Conservation (phyloP, 176 grass and related monocot genomes). For the Aegilops longissima region DNA sequence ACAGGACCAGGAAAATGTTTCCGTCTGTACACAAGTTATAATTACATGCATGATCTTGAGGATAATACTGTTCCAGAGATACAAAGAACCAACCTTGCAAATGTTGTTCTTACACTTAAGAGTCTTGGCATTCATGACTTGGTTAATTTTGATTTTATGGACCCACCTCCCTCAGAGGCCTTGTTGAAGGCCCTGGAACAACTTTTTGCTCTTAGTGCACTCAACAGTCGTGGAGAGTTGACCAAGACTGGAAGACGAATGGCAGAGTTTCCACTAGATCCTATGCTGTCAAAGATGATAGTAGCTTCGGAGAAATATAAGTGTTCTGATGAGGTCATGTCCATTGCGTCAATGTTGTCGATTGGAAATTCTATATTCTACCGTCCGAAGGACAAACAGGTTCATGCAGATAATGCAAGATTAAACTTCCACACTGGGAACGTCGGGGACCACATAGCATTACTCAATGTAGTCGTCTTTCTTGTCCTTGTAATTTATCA, state of each 20-base stretch:
- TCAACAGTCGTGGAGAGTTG: conserved; percentile 84
- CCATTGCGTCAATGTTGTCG: conserved; percentile 79
- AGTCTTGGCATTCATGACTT: conserved; percentile 92
- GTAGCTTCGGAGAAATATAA: conserved; percentile 88
- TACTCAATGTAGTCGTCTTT: conserved; percentile 66
- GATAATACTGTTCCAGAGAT: conserved; percentile 92
- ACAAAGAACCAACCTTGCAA: conserved; percentile 89
- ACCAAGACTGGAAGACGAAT: conserved; percentile 95
- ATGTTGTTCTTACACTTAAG: conserved; percentile 92
- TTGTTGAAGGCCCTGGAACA: conserved; percentile 86
- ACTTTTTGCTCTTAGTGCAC: conserved; percentile 92
- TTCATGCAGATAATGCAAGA: conserved; percentile 91
- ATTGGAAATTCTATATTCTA: conserved; percentile 95
- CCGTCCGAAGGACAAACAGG: conserved; percentile 94
- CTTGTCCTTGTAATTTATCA: conserved; percentile 20
- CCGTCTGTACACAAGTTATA: conserved; percentile 82
- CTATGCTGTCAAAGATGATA: conserved; percentile 91
- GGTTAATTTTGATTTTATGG: conserved; percentile 99
- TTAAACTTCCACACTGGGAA: conserved; percentile 92
- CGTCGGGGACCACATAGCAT: conserved; percentile 85
- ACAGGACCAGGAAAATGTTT: conserved; percentile 97
- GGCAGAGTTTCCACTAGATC: conserved; percentile 95
- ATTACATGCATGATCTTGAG: conserved; percentile 90
- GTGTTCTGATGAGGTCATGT: conserved; percentile 89
- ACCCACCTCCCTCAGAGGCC: conserved; percentile 88